Evolutionary conservation across 805 yeast genomes (phyloP).

Genomic region (Yamadazyma ubonensis): DNA sequence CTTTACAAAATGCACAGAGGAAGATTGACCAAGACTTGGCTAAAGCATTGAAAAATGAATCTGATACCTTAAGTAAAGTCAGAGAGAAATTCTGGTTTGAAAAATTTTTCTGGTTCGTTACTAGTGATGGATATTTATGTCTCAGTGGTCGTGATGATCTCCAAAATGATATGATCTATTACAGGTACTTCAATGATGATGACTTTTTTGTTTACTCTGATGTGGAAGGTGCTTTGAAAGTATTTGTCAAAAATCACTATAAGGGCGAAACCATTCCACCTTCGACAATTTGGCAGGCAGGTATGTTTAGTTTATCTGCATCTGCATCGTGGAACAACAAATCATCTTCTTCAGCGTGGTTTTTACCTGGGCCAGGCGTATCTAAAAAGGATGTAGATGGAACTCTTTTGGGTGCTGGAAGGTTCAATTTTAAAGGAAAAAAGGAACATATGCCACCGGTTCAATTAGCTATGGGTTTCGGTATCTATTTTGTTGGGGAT

Average conservation of each 20-base stretch:
- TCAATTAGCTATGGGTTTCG: slow-evolving; percentile 90
- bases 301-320: slow-evolving; percentile 74
- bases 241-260: slow-evolving; percentile 77
- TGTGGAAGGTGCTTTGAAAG: slow-evolving; percentile 68
- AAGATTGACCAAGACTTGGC: slow-evolving; percentile 73
- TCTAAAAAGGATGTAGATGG: slow-evolving; percentile 69
- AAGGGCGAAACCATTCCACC: slow-evolving; percentile 77
- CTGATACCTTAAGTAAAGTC: slow-evolving; percentile 51
- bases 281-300: slow-evolving; percentile 84
- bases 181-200: slow-evolving; percentile 68
- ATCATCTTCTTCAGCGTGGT: slow-evolving; percentile 81
- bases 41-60: slow-evolving; percentile 55
- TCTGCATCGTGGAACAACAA: slow-evolving; percentile 91
- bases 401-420: slow-evolving; percentile 58
- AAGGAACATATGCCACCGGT: slow-evolving; percentile 69
- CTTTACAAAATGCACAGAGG: slow-evolving; percentile 78
- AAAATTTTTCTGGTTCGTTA: slow-evolving; percentile 90
- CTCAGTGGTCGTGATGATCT: slow-evolving; percentile 80
- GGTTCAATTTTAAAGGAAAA: slow-evolving; percentile 52
- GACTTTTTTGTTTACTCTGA: slow-evolving; percentile 78
- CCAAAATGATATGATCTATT: slow-evolving; percentile 79
- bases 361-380: slow-evolving; percentile 65
- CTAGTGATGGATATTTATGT: slow-evolving; percentile 84
- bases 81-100: slow-evolving; percentile 88
- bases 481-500: slow-evolving; percentile 70